A percentile compares a stretch with the other conserved stretches of the same genome.
Evolutionary conservation across 2,329 filamentous ascomycete species (phyloP).

Genomic region (Dactylellina haptotyla): DNA sequence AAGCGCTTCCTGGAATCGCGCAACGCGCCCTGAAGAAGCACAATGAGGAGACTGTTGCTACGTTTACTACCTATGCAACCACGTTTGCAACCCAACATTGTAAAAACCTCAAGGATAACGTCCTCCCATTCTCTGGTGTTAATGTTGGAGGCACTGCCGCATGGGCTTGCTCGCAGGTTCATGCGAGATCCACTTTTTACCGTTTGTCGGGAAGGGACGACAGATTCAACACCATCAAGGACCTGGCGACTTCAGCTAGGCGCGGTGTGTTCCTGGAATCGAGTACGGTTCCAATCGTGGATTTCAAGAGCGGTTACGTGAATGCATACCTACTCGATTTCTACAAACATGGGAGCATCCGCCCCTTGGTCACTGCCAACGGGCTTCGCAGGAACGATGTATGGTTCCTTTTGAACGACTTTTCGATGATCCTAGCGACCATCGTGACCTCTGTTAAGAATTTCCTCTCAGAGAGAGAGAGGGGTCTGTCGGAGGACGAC

Average conservation of each 20-base stretch:
- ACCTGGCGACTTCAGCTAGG: conserved; percentile 74
- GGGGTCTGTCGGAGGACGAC: conserved; percentile 22
- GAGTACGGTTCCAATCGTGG: conserved; percentile 74
- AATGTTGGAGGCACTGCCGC: conserved; percentile 19
- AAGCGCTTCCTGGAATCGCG: conserved; percentile 70
- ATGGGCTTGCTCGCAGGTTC: conserved; percentile 55
- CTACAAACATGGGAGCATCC: conserved; percentile 75
- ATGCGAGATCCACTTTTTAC: conserved; percentile 72
- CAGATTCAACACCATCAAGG: conserved; percentile 71
- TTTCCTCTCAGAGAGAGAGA: conserved; percentile 44
- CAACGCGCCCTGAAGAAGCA: conserved; percentile 69
- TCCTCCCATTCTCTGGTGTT: conserved; percentile 68
- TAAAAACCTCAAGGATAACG: conserved; percentile 64
- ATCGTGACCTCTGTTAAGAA: conserved; percentile 67
- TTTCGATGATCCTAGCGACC: conserved; percentile 71
- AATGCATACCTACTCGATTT: conserved; percentile 81
- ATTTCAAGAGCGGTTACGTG: conserved; percentile 67
- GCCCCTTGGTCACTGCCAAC: conserved; percentile 72
- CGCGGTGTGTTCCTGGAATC: conserved; percentile 79
- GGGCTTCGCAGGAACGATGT: conserved; percentile 73
- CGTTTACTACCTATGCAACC: conserved; percentile 75
- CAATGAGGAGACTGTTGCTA: conserved; percentile 72
- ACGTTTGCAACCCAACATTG: conserved; percentile 76
- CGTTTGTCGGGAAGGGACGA: conserved; percentile 76
- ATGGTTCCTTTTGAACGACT: conserved; percentile 77